Evolutionary conservation across 2,329 filamentous ascomycete species (phyloP).

Genomic region (Sporothrix brunneoviolacea): DNA sequence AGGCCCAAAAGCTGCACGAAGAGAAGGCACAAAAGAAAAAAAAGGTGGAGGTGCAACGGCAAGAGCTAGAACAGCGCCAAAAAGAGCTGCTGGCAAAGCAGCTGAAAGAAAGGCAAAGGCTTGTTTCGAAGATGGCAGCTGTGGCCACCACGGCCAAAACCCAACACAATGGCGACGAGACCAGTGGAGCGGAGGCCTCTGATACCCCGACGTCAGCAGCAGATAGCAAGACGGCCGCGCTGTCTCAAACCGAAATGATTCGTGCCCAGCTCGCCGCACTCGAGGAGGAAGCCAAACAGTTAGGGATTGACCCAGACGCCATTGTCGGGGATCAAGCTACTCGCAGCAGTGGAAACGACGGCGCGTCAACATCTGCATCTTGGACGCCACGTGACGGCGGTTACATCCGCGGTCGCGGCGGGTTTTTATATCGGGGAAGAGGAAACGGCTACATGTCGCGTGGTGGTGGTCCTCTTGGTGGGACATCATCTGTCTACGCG

Average conservation of each 20-base stretch:
- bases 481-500: constrained; percentile 49
- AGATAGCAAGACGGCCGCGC: constrained; percentile 9
- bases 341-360: constrained; percentile 25
- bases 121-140: constrained; percentile 49
- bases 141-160: not conserved
- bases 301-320: constrained; percentile 59
- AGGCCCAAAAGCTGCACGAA: constrained; percentile 62
- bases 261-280: constrained; percentile 65
- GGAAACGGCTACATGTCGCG: constrained; percentile 35
- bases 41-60: constrained; percentile 55
- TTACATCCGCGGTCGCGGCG: constrained; percentile 35
- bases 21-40: constrained; percentile 57
- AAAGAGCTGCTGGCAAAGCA: constrained; percentile 56
- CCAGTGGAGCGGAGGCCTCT: not conserved
- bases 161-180: not conserved
- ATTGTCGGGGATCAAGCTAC: constrained; percentile 15
- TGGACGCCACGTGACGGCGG: constrained; percentile 25
- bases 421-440: constrained; percentile 22
- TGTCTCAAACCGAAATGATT: constrained; percentile 55
- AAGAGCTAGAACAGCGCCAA: constrained; percentile 56
- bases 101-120: constrained; percentile 55
- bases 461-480: constrained; percentile 28
- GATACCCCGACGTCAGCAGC: not conserved
- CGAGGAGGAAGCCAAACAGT: constrained; percentile 62
- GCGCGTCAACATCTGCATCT: constrained; percentile 27